These are phyloP conservation scores for Tardiomyces depauwii DNA, from an alignment of 1,139 yeast genomes.

Conservation along the genomic window DNA sequence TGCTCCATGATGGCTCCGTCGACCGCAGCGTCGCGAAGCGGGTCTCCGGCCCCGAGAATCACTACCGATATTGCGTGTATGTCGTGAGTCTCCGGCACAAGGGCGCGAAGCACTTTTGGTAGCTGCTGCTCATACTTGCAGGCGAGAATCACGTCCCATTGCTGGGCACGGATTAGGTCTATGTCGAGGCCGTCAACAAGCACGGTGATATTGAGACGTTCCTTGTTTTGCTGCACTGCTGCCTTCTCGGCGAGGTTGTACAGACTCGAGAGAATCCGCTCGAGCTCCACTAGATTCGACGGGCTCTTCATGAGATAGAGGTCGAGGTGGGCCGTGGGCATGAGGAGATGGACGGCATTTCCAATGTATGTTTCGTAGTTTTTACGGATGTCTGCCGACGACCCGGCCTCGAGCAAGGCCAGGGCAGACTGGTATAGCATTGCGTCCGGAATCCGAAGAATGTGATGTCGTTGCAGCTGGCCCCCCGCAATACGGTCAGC, in stretches of 20 bases:
- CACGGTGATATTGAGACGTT: slow-evolving; percentile 21
- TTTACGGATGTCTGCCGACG: slow-evolving; percentile 9
- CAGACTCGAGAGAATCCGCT: slow-evolving; percentile 19
- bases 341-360: slow-evolving; percentile 20
- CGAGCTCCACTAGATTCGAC: slow-evolving; percentile 17
- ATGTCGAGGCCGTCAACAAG: slow-evolving; percentile 24
- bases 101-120: slow-evolving; percentile 13
- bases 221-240: slow-evolving; percentile 5
- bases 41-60: slow-evolving; percentile 13
- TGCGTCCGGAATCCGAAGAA: no score
- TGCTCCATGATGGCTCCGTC: slow-evolving; percentile 6
- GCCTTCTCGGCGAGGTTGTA: slow-evolving; percentile 18
- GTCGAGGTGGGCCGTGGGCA: slow-evolving; percentile 24
- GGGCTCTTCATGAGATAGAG: slow-evolving; percentile 23
- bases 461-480: neutral
- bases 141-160: slow-evolving; percentile 25
- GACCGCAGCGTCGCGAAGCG: neutral
- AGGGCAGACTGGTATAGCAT: slow-evolving; percentile 20
- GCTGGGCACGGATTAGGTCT: slow-evolving; percentile 16
- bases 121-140: slow-evolving; percentile 18
- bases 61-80: slow-evolving; percentile 20
- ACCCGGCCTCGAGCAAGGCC: slow-evolving; percentile 15
- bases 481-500: neutral
- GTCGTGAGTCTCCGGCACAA: slow-evolving; percentile 15
- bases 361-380: slow-evolving; percentile 15